Base-by-base conservation (phyloP, 345 rosid genomes). In the Eucalyptus paniculata region DNA sequence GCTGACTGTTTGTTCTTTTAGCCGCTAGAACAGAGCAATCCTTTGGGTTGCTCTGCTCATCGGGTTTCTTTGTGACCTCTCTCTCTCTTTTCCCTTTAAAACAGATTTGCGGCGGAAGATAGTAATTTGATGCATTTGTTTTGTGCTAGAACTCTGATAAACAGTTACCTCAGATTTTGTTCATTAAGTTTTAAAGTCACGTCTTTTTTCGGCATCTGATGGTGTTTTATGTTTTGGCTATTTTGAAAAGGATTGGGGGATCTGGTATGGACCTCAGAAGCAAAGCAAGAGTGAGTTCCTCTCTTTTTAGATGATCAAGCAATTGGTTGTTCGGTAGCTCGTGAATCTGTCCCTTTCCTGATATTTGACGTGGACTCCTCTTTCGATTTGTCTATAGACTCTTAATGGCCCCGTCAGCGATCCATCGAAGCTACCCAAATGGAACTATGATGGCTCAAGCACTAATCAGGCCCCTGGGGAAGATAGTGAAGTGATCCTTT, bases 381-480 rank as follows among this genome's bases (percentile, higher is more conserved):
- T 58, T 49, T 72, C 17, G n/a, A 47, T 60, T 34, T n/a, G 54
- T 69, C 26, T 54, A 54, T 72, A 96, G 98, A 96, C 99, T 65
- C 92, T 96, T 21, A 15, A 92, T 47, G 95, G 95, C 50, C 99
- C 96, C 0, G 96, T 95, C 56, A 92, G 77, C 24, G 94, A 94
- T 86, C 99, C 99, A 62, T 89, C 95, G 3, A 83, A 93, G 89
- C 95, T 97, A 6, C 98, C 99, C 9, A 94, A 94, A 89, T 97
- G 99, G 99, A 96, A 97, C 42, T 96, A 95, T 50, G 98, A 96
- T 85, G 99, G 99, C 50, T 96, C 98, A 77, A 96, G 99, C 95
- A 97, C 98, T 50, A 95, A 96, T 19, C 99, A 97, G 90, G 99
- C 98, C 86, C 96, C 98, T 89, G 99, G 99, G 32, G 90, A 95